These are phyloP conservation scores for Ophiostoma triangulosporum DNA, from an alignment of 2,329 filamentous ascomycete genomes.

Conservation along the genomic window DNA sequence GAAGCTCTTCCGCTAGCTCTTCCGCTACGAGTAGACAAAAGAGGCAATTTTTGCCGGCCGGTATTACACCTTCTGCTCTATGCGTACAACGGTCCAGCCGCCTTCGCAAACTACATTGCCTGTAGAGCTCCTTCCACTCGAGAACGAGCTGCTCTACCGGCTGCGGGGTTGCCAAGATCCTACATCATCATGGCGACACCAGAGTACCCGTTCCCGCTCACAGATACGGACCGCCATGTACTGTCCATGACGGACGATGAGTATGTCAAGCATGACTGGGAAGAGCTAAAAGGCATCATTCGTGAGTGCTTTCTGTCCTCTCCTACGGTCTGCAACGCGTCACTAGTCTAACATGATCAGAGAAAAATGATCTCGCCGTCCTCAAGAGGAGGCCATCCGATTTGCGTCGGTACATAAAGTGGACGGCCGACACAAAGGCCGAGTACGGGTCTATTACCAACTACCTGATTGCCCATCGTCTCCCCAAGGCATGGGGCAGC, in stretches of 20 bases:
- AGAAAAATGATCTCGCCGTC: slow-evolving; percentile 49
- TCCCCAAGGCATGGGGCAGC: slow-evolving; percentile 52
- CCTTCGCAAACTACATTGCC: too few species aligned
- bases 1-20: too few species aligned
- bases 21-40: not conserved
- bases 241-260: slow-evolving; percentile 53
- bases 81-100: too few species aligned
- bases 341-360: not conserved
- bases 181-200: slow-evolving; percentile 1
- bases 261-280: slow-evolving; percentile 61
- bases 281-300: slow-evolving; percentile 54
- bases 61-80: not conserved
- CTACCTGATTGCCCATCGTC: slow-evolving; percentile 60
- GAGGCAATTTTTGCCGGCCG: slow-evolving; percentile 1
- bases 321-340: not conserved
- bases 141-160: too few species aligned
- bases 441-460: slow-evolving; percentile 68
- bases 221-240: slow-evolving; percentile 43
- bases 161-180: not conserved
- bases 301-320: slow-evolving; percentile 26
- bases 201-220: slow-evolving; percentile 41
- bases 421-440: slow-evolving; percentile 54
- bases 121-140: too few species aligned
- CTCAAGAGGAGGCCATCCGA: slow-evolving; percentile 74
- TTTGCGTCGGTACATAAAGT: slow-evolving; percentile 65